These are phyloP conservation scores for Chlorella vulgaris DNA, from an alignment of 139 green algal genomes.

Conservation along the genomic window DNA sequence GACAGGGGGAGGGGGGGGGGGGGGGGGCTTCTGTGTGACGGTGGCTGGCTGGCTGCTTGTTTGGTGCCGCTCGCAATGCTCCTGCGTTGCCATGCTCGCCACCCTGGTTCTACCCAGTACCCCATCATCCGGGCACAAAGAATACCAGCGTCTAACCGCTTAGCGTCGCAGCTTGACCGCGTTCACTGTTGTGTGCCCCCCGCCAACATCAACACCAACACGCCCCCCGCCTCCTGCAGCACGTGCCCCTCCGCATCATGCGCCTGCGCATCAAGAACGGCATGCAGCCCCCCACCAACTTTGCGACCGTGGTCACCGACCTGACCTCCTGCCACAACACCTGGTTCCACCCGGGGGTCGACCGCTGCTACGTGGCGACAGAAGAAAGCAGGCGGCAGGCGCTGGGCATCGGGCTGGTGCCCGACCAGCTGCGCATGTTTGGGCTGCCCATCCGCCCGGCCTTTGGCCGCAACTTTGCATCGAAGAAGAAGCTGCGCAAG, in stretches of 20 bases:
- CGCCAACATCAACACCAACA: not conserved
- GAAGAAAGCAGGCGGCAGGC: conserved; percentile 51
- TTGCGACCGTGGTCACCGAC: conserved; percentile 97
- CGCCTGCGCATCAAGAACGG: conserved; percentile 49
- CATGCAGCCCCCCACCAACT: conserved; percentile 71
- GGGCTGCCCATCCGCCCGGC: conserved; percentile 94
- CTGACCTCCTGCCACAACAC: conserved; percentile 98
- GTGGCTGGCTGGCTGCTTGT: not conserved
- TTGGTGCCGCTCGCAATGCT: no score
- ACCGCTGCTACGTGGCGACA: conserved; percentile 87
- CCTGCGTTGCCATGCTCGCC: no score
- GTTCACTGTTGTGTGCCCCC: no score
- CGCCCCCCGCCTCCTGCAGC: conserved; percentile 70
- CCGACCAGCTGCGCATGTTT: conserved; percentile 66
- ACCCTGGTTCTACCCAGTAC: no score
- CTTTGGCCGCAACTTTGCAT: conserved; percentile 74
- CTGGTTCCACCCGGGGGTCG: conserved; percentile 82
- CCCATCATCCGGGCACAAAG: no score
- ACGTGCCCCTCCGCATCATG: conserved; percentile 80
- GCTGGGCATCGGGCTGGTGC: conserved; percentile 47
- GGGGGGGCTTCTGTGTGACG: no score
- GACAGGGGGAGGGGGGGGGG: no score
- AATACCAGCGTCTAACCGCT: no score
- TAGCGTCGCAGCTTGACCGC: no score
- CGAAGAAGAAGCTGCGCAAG: conserved; percentile 42